A percentile compares a stretch with the other conserved stretches of the same genome.
Evolutionary conservation across 257 asterid genomes (phyloP).

Genomic region (Lycium ferocissimum): DNA sequence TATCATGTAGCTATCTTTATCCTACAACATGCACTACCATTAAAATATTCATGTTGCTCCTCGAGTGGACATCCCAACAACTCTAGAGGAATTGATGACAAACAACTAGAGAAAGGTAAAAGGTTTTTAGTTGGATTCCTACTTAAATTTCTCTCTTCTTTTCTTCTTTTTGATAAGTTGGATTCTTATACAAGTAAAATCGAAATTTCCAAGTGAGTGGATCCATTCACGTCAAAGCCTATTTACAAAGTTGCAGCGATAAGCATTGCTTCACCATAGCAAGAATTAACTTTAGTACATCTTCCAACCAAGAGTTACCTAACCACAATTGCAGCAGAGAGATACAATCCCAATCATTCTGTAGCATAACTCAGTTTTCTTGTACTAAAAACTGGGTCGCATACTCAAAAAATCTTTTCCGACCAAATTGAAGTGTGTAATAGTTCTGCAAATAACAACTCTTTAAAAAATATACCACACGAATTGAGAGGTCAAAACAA

Average conservation of each 20-base stretch:
- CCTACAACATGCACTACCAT: constrained; percentile 20
- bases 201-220: not conserved
- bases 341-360: constrained; percentile 19
- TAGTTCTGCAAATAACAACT: constrained; percentile 15
- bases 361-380: not conserved
- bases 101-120: not conserved
- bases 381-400: not conserved
- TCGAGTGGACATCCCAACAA: not conserved
- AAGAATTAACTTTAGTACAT: not conserved
- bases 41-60: not conserved
- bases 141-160: not conserved
- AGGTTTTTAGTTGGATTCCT: not conserved
- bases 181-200: not conserved
- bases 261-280: not conserved
- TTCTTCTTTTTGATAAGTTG: not conserved
- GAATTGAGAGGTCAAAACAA: not conserved
- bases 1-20: constrained; percentile 9
- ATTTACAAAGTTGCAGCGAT: not conserved
- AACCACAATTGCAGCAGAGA: constrained; percentile 16
- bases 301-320: constrained; percentile 16
- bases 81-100: not conserved
- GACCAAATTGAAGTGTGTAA: not conserved
- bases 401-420: constrained; percentile 18
- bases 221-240: not conserved
- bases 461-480: constrained; percentile 13